A percentile compares a stretch with the other conserved stretches of the same genome.
Conservation (phyloP, 352 stramenopile species). For the Peronospora destructor region DNA sequence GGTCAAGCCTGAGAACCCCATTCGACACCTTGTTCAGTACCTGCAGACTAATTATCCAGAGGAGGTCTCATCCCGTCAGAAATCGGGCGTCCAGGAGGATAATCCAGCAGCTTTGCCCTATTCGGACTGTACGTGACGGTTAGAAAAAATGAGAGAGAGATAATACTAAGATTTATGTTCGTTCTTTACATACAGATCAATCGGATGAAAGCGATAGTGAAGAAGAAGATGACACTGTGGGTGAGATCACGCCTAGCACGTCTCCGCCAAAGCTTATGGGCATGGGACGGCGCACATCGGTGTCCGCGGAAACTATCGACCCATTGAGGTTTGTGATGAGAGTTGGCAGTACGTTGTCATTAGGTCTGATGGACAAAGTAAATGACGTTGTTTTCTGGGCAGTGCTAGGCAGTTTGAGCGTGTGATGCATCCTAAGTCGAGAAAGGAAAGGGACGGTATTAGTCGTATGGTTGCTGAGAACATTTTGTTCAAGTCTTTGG, state of each 20-base stretch:
- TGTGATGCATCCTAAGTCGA: slow-evolving; percentile 80
- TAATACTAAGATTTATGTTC: background rate
- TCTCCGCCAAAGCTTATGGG: slow-evolving; percentile 54
- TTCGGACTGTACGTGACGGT: slow-evolving; percentile 21
- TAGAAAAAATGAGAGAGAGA: background rate
- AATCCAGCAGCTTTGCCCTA: slow-evolving; percentile 40
- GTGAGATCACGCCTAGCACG: slow-evolving; percentile 69
- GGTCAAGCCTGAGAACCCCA: slow-evolving; percentile 85
- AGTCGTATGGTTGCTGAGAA: slow-evolving; percentile 81
- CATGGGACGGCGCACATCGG: slow-evolving; percentile 82
- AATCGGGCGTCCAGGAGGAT: slow-evolving; percentile 34
- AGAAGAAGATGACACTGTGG: slow-evolving; percentile 77
- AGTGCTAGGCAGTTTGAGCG: slow-evolving; percentile 78
- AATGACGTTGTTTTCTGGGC: slow-evolving; percentile 6
- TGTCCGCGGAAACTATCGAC: slow-evolving; percentile 85
- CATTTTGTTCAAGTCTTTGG: slow-evolving; percentile 87
- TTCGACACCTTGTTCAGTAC: slow-evolving; percentile 87
- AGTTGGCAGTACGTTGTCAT: background rate
- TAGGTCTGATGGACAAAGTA: background rate
- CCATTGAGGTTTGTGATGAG: slow-evolving; percentile 39
- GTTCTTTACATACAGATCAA: slow-evolving; percentile 33
- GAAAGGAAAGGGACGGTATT: slow-evolving; percentile 69
- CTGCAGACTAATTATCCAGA: slow-evolving; percentile 85
- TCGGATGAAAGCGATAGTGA: slow-evolving; percentile 86
- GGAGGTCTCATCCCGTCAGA: slow-evolving; percentile 49